These are phyloP conservation scores for Silybum marianum DNA, from an alignment of 129 eudicot species.

Conservation along the genomic window DNA sequence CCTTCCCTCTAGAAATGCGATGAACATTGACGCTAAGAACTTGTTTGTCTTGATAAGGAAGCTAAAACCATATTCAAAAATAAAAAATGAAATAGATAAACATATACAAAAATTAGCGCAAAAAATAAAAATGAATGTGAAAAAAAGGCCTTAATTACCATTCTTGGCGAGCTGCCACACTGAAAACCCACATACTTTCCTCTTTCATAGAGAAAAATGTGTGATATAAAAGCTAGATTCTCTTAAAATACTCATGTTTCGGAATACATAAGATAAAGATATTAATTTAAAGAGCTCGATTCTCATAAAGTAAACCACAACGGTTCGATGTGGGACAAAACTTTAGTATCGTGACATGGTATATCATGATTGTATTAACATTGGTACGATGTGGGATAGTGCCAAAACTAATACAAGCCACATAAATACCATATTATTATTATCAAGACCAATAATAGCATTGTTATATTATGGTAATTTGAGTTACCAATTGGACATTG, in stretches of 20 bases:
- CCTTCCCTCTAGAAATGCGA: background rate
- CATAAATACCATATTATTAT: too few species aligned
- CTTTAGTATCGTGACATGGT: background rate
- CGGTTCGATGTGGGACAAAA: background rate
- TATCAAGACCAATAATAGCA: too few species aligned
- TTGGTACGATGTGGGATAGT: background rate
- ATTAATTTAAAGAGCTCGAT: background rate
- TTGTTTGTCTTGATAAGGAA: background rate
- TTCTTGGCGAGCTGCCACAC: background rate
- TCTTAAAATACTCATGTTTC: background rate
- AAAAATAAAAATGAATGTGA: background rate
- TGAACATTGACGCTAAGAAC: background rate
- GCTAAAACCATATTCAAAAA: background rate
- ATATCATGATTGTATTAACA: background rate
- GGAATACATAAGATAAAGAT: background rate
- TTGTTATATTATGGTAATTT: too few species aligned
- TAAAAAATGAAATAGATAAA: too few species aligned
- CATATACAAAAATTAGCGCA: background rate
- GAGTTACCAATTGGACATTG: too few species aligned
- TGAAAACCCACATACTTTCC: background rate
- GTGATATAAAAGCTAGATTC: background rate
- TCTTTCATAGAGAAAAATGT: background rate
- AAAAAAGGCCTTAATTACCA: background rate
- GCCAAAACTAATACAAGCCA: background rate
- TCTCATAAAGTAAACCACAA: background rate